Percentiles rank a stretch among this genome's conserved stretches.
These are phyloP conservation scores for Exophiala alcalophila DNA, from an alignment of 2,329 filamentous ascomycete species.

Conservation along the genomic window DNA sequence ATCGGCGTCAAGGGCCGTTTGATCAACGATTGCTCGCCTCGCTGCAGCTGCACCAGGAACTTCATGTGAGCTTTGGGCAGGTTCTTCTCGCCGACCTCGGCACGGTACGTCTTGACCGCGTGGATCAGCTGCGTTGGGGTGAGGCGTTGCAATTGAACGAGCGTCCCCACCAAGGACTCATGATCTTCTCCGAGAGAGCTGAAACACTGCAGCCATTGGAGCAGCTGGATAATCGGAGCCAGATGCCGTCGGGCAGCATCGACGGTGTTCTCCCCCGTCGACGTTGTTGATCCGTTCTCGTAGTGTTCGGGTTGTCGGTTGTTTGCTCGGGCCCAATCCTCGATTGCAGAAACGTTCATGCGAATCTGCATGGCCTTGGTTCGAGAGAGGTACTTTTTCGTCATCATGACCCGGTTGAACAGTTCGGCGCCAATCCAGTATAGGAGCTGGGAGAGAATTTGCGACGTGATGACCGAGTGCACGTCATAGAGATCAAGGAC, in stretches of 20 bases:
- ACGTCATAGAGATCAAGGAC: slow-evolving; percentile 98
- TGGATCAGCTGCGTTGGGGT: slow-evolving; percentile 88
- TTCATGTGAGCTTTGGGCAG: slow-evolving; percentile 84
- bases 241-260: slow-evolving; percentile 82
- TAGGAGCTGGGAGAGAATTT: slow-evolving; percentile 86
- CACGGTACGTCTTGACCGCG: slow-evolving; percentile 85
- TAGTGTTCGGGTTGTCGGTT: slow-evolving; percentile 94
- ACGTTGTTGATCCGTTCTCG: slow-evolving; percentile 82
- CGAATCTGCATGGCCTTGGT: slow-evolving; percentile 99
- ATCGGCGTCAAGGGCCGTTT: slow-evolving; percentile 52
- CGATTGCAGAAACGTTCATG: slow-evolving; percentile 93
- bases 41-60: slow-evolving; percentile 77
- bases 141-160: slow-evolving; percentile 82
- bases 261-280: slow-evolving; percentile 80
- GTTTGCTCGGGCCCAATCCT: slow-evolving; percentile 93
- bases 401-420: slow-evolving; percentile 97
- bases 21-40: slow-evolving; percentile 56
- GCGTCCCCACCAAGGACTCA: slow-evolving; percentile 80
- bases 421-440: slow-evolving; percentile 97
- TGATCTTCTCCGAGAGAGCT: slow-evolving; percentile 89
- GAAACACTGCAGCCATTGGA: slow-evolving; percentile 98
- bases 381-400: slow-evolving; percentile 85
- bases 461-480: slow-evolving; percentile 90
- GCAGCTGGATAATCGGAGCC: slow-evolving; percentile 82
- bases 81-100: slow-evolving; percentile 92